Conservation (phyloP, 345 rosid genomes). For the Trapa bicornis region DNA sequence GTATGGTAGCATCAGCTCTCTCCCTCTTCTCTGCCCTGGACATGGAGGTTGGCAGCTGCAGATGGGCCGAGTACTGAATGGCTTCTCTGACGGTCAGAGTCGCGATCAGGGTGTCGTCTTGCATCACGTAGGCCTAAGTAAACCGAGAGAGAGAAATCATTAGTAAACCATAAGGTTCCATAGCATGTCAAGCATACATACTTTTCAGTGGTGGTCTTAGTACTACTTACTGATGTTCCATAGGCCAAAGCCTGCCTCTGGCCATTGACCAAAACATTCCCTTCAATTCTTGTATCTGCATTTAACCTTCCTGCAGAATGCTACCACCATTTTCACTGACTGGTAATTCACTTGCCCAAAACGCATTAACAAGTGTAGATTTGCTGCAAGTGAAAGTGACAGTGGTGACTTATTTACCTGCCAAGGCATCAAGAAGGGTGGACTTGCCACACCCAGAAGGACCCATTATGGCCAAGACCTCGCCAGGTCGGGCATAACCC, state of each 20-base stretch:
- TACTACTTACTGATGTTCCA: slow-evolving; percentile 37
- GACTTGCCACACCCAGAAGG: slow-evolving; percentile 55
- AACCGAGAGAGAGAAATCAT: neutral
- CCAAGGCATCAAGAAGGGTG: slow-evolving; percentile 26
- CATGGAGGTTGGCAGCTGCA: slow-evolving; percentile 6
- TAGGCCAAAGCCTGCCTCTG: slow-evolving; percentile 27
- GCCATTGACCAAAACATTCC: slow-evolving; percentile 42
- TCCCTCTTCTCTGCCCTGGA: neutral
- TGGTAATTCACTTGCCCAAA: no score
- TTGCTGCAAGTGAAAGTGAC: neutral
- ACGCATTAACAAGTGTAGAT: no score
- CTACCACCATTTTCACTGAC: neutral
- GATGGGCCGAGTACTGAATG: slow-evolving; percentile 7
- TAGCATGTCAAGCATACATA: neutral
- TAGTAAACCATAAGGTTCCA: neutral
- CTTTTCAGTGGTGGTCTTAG: neutral
- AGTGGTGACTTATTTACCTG: slow-evolving; percentile 13
- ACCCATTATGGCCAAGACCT: slow-evolving; percentile 47
- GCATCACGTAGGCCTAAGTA: slow-evolving; percentile 6
- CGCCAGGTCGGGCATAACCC: slow-evolving; percentile 41
- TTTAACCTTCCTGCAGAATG: slow-evolving; percentile 29
- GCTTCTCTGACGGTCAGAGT: slow-evolving; percentile 6
- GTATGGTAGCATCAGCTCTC: slow-evolving; percentile 4
- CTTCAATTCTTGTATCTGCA: slow-evolving; percentile 24
- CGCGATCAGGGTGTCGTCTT: slow-evolving; percentile 3